Evolutionary conservation across 2,329 filamentous ascomycete species (phyloP), one percentile per base, ranked within the genome.

Genomic region (Scortechinia acanthostroma): DNA sequence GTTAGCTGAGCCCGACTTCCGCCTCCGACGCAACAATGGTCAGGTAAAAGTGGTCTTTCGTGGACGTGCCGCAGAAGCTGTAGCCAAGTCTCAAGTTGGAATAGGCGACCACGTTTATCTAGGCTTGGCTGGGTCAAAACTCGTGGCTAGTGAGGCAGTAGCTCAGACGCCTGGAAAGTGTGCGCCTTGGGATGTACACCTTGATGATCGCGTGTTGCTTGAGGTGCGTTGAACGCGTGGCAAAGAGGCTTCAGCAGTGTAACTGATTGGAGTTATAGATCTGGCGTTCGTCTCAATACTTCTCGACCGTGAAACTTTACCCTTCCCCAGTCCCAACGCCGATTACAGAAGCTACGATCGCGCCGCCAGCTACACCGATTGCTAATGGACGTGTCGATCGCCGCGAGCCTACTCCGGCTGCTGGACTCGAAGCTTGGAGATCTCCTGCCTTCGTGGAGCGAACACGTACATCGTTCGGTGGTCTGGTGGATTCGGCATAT

Each of bases 11-110:
- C 35, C 35, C 10, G 35, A 40, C 20, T 40, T 40, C 35, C 35
- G 35, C 17, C 35, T 40, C 17, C 35, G 35, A 19, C 10, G 35
- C 10, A 15, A 13, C 10, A 10, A 40, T 19, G 35, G 35, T 6
- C 35, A 40, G 17, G 35, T 40, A 13, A 40, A 40, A 19, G 35
- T 40, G 17, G 35, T 40, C 6, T 40, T 40, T 40, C 35, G 20
- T 40, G 35, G 35, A 40, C 35, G 6, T 19, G 35, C 20, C 10
- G 35, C 35, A 40, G 35, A 40, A 19, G 20, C 14, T 13, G 35
- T 40, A 13, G 35, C 35, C 13, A 17, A 10, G 17, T 10, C 35
- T 6, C 35, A 19, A 6, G 35, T 40, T 40, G 35, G 35, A 13
- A 40, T 40, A 6, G 35, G 35, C 17, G 35, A 40, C 20, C 6